Evolutionary conservation across 2,329 filamentous ascomycete genomes (phyloP).

Genomic region (Venturia pyrina): DNA sequence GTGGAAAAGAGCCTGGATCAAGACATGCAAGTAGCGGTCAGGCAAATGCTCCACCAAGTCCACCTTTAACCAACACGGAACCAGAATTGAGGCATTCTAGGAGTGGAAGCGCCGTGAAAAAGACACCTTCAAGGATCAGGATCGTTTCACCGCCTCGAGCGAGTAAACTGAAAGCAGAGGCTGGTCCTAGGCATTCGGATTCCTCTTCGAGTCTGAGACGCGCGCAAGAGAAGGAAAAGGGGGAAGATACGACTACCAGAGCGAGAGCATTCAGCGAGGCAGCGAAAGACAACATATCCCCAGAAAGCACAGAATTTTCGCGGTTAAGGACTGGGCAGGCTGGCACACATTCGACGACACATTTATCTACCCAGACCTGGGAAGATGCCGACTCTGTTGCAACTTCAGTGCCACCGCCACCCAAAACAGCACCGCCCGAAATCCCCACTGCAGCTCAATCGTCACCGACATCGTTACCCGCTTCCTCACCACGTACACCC

Average conservation of each 20-base stretch:
- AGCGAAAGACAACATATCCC: conserved; percentile 1
- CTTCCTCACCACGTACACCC: conserved; percentile 37
- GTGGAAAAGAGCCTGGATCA: conserved; percentile 20
- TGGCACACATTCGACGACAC: conserved; percentile 18
- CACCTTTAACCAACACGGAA: conserved; percentile 35
- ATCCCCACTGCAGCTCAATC: conserved; percentile 25
- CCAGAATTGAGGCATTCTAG: conserved; percentile 34
- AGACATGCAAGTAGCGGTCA: conserved; percentile 20
- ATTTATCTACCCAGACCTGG: conserved; percentile 22
- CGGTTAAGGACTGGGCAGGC: neutral
- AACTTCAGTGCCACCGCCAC: conserved; percentile 31
- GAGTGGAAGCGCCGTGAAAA: conserved; percentile 32
- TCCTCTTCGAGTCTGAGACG: conserved; percentile 8
- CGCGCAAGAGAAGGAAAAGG: neutral
- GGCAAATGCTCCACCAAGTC: conserved; percentile 34
- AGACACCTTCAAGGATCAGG: conserved; percentile 3
- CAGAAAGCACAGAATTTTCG: neutral
- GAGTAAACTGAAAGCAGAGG: conserved; percentile 2
- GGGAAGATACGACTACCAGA: neutral
- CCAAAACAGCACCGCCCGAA: conserved; percentile 11
- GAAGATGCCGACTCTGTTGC: conserved; percentile 34
- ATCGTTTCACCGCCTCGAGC: conserved; percentile 9
- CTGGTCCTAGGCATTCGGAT: neutral
- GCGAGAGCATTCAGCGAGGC: neutral
- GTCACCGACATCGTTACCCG: conserved; percentile 30